Evolutionary conservation across 305 asterid species (phyloP).

Genomic region (Fraxinus floribunda): DNA sequence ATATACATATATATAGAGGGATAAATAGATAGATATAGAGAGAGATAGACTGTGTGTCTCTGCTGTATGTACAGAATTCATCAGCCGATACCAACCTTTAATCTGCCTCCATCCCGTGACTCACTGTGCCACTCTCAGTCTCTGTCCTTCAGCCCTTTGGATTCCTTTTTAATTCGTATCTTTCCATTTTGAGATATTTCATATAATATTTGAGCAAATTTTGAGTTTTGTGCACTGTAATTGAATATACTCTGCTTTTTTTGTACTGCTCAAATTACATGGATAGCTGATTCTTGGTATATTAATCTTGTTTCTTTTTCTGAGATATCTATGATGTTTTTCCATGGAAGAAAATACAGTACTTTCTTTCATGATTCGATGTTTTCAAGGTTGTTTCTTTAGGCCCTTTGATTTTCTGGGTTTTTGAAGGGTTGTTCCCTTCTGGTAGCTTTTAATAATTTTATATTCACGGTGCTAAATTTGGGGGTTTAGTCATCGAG

Average conservation of each 20-base stretch:
- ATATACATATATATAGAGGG: constrained; percentile 1
- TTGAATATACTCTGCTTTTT: constrained; percentile 20
- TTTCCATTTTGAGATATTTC: constrained; percentile 38
- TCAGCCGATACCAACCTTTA: constrained; percentile 40
- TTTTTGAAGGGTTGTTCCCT: constrained; percentile 17
- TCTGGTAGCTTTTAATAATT: constrained; percentile 22
- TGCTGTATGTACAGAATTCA: constrained; percentile 23
- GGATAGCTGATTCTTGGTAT: constrained; percentile 4
- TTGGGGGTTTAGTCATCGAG: constrained; percentile 1
- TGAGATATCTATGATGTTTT: constrained; percentile 17
- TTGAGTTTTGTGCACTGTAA: constrained; percentile 1
- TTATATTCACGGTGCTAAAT: not conserved
- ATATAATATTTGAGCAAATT: not conserved
- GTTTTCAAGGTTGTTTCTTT: constrained; percentile 31
- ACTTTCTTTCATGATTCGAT: constrained; percentile 19
- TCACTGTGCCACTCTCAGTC: constrained; percentile 22
- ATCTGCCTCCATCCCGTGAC: constrained; percentile 60
- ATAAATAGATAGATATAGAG: constrained; percentile 16
- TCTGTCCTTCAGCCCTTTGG: not conserved
- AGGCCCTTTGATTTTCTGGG: not conserved
- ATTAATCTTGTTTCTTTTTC: constrained; percentile 2
- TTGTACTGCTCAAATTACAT: not conserved
- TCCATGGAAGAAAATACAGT: constrained; percentile 21
- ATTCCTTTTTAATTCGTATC: constrained; percentile 14
- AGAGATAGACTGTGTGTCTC: constrained; percentile 11